Percentiles rank a stretch among this genome's conserved stretches.
These are phyloP conservation scores for Podaxis sp. DNA, from an alignment of 768 basidiomycete species.

Conservation along the genomic window DNA sequence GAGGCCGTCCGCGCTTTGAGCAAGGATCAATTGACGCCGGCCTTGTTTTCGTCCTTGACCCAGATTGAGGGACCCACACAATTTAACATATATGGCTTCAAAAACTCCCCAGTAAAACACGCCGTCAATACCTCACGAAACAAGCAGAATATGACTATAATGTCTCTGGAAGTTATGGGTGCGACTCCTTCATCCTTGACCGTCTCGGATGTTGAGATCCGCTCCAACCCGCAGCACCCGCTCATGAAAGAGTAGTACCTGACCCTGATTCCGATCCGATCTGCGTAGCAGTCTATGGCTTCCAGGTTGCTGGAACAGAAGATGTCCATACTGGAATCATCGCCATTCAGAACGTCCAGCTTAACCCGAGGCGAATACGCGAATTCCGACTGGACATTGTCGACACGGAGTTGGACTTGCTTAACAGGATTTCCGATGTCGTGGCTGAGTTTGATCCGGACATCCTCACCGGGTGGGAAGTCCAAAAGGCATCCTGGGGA, in stretches of 20 bases:
- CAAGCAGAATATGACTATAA: constrained; percentile 71
- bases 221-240: constrained; percentile 47
- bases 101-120: constrained; percentile 45
- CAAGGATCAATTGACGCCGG: not conserved
- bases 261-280: constrained; percentile 69
- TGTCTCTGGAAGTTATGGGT: constrained; percentile 90
- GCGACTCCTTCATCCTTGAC: constrained; percentile 21
- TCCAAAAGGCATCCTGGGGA: constrained; percentile 88
- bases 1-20: constrained; percentile 10
- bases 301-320: constrained; percentile 51
- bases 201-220: not conserved
- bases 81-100: constrained; percentile 65
- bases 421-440: constrained; percentile 75
- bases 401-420: constrained; percentile 71
- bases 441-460: constrained; percentile 86
- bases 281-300: constrained; percentile 69
- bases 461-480: constrained; percentile 89
- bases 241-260: constrained; percentile 57
- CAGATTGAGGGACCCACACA: constrained; percentile 78
- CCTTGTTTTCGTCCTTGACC: constrained; percentile 3
- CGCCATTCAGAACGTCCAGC: constrained; percentile 41
- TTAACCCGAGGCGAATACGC: constrained; percentile 43
- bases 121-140: constrained; percentile 40
- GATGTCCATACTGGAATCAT: constrained; percentile 49
- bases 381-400: constrained; percentile 51